A percentile compares a stretch with the other conserved stretches of the same genome.
Conservation (phyloP, 2,329 filamentous ascomycete species). For the Hypoxylon sp. region DNA sequence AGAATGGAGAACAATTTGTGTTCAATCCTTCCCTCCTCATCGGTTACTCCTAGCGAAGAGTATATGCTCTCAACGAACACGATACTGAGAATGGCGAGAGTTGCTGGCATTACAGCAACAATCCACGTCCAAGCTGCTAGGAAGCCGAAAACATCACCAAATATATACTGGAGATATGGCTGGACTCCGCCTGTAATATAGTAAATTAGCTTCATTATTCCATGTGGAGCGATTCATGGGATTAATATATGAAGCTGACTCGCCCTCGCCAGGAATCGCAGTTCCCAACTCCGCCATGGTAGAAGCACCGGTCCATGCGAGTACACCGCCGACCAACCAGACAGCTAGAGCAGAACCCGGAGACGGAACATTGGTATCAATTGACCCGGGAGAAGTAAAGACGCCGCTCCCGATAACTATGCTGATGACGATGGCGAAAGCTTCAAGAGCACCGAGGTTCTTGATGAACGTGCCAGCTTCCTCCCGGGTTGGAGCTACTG, state of each 20-base stretch:
- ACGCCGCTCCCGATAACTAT: conserved; percentile 76
- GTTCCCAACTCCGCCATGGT: conserved; percentile 75
- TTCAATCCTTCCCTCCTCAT: conserved; percentile 59
- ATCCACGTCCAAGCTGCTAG: conserved; percentile 77
- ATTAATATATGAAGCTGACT: conserved; percentile 21
- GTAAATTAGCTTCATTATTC: conserved; percentile 12
- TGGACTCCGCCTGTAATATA: conserved; percentile 69
- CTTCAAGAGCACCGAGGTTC: conserved; percentile 53
- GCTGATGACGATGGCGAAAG: conserved; percentile 72
- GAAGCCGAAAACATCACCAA: conserved; percentile 73
- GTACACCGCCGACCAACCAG: conserved; percentile 72
- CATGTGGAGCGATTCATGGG: not conserved
- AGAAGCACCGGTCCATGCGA: conserved; percentile 75
- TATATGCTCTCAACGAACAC: conserved; percentile 74
- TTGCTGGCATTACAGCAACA: conserved; percentile 74
- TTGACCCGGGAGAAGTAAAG: conserved; percentile 74
- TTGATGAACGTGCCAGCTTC: conserved; percentile 50
- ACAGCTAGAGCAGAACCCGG: conserved; percentile 70
- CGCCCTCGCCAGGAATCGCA: conserved; percentile 72
- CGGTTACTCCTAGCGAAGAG: conserved; percentile 64
- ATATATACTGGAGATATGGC: conserved; percentile 73
- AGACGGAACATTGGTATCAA: conserved; percentile 74
- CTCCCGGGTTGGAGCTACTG: conserved; percentile 20
- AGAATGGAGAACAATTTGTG: conserved; percentile 68
- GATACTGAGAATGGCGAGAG: conserved; percentile 74